phyloP scores from a whole-genome alignment of 768 basidiomycete species.

The Auriscalpium vulgare region DNA sequence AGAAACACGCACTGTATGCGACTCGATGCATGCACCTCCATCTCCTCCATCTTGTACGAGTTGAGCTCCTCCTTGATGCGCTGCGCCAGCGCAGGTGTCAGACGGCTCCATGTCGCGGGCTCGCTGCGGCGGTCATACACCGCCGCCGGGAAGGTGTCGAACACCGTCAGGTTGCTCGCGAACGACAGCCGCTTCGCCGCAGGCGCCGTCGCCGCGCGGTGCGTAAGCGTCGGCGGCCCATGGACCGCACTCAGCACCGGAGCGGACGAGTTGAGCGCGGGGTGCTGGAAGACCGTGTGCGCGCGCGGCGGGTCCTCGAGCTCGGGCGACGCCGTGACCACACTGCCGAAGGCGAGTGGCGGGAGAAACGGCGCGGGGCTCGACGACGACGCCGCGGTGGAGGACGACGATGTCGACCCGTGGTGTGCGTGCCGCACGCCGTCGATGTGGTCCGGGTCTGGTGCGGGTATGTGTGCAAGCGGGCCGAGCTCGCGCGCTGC shows the following conservation, averaged over 20 bases:
- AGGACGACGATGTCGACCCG: constrained; percentile 33
- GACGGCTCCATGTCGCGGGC: constrained; percentile 92
- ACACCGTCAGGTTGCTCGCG: constrained; percentile 88
- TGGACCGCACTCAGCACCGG: constrained; percentile 67
- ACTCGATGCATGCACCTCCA: constrained; percentile 95
- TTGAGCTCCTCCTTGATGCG: constrained; percentile 98
- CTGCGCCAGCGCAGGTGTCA: constrained; percentile 93
- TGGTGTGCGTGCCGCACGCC: constrained; percentile 69
- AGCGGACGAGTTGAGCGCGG: constrained; percentile 72
- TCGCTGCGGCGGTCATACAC: constrained; percentile 95
- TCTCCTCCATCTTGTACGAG: constrained; percentile 99
- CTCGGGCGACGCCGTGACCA: constrained; percentile 28
- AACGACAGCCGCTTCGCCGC: constrained; percentile 72
- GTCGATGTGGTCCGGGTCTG: constrained; percentile 82
- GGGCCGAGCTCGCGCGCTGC: constrained; percentile 59
- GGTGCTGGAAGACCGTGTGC: constrained; percentile 65
- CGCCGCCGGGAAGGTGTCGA: constrained; percentile 88
- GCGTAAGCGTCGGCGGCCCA: constrained; percentile 46
- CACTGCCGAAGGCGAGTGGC: constrained; percentile 49
- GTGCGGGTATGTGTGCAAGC: constrained; percentile 72
- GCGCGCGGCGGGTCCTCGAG: constrained; percentile 32
- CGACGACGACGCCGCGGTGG: constrained; percentile 5
- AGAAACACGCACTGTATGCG: constrained; percentile 69
- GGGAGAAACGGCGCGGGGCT: constrained; percentile 34
- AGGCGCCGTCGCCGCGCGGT: constrained; percentile 63